phyloP scores from a whole-genome alignment of 2,329 filamentous ascomycete genomes.

The Colletotrichum tofieldiae region DNA sequence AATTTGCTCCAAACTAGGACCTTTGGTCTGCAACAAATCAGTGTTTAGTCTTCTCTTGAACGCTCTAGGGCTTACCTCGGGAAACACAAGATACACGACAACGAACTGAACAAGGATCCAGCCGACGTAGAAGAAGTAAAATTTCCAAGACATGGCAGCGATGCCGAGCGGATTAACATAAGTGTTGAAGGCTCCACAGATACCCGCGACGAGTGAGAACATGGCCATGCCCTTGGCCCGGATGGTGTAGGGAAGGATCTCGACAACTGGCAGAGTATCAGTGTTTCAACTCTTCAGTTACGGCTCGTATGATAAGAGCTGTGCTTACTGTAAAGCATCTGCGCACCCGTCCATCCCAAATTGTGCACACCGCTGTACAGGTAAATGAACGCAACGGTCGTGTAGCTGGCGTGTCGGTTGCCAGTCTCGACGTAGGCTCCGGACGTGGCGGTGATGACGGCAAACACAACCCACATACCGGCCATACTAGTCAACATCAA shows the following conservation, averaged over 20 bases:
- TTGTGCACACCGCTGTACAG: conserved; percentile 41
- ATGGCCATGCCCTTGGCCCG: conserved; percentile 65
- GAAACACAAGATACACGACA: conserved; percentile 53
- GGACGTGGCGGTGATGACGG: conserved; percentile 31
- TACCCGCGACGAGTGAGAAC: conserved; percentile 42
- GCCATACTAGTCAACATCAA: conserved; percentile 41
- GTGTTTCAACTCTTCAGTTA: background rate
- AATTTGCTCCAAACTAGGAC: conserved; percentile 44
- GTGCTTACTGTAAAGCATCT: conserved; percentile 38
- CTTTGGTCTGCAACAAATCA: conserved; percentile 42
- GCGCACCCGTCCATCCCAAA: conserved; percentile 40
- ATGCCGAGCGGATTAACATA: conserved; percentile 68
- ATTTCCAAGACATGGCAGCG: conserved; percentile 65
- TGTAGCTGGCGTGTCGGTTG: conserved; percentile 31
- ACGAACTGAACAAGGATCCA: conserved; percentile 53
- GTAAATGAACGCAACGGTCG: conserved; percentile 37
- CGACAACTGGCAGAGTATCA: conserved; percentile 49
- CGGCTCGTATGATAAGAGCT: too few relatives aligned
- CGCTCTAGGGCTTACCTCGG: conserved; percentile 28
- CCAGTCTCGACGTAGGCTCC: conserved; percentile 39
- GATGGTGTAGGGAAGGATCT: conserved; percentile 68
- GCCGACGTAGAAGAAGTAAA: conserved; percentile 70
- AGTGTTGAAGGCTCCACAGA: conserved; percentile 48
- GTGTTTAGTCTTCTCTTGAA: background rate
- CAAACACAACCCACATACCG: conserved; percentile 40